Evolutionary conservation across 495 filamentous ascomycete genomes (phyloP).

Genomic region (Aspergillus coremiiformis): DNA sequence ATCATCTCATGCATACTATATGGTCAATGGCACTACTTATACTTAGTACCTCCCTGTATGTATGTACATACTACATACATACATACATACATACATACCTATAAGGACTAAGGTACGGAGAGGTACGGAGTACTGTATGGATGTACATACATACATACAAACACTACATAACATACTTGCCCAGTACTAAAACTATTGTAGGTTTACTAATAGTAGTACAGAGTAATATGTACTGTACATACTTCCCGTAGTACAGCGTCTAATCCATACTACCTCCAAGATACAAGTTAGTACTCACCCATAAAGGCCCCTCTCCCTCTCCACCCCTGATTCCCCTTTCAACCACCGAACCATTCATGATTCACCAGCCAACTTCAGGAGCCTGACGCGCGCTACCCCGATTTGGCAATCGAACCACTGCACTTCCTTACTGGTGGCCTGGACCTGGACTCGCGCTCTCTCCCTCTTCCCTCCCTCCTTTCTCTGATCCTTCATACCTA

Average conservation of each 20-base stretch:
- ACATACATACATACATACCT: not conserved
- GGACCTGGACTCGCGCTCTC: conserved; percentile 4
- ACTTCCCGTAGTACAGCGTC: not conserved
- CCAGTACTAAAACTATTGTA: too few species aligned
- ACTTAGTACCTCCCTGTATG: too few species aligned
- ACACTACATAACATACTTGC: too few species aligned
- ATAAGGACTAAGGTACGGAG: too few species aligned
- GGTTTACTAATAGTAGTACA: too few species aligned
- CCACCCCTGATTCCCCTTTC: not conserved
- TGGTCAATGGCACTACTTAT: too few species aligned
- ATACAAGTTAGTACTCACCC: too few species aligned
- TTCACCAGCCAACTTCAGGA: not conserved
- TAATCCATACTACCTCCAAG: too few species aligned
- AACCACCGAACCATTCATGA: not conserved
- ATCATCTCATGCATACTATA: not conserved
- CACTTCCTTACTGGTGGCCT: conserved; percentile 4
- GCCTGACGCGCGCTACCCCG: not conserved
- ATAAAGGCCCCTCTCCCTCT: not conserved
- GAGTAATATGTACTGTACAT: not conserved
- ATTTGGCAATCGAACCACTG: conserved; percentile 6
- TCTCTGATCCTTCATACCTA: not conserved
- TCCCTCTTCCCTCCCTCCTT: conserved; percentile 1
- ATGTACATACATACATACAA: too few species aligned
- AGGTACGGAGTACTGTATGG: too few species aligned
- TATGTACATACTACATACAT: too few species aligned